Evolutionary conservation across 768 basidiomycete species (phyloP).

Genomic region (Termitomyces sp.): DNA sequence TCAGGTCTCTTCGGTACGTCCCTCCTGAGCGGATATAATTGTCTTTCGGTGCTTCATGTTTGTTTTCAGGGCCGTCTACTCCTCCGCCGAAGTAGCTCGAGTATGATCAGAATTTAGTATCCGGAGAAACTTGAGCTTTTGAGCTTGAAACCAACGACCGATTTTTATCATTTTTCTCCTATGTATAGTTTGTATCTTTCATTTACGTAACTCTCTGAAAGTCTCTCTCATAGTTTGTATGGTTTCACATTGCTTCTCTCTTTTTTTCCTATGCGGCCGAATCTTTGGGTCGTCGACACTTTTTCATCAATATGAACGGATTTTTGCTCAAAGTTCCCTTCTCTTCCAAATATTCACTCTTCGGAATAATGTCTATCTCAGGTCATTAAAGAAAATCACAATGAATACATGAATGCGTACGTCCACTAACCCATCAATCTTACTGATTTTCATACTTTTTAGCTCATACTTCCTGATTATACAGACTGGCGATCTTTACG

Average conservation of each 20-base stretch:
- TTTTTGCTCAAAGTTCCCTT: neutral
- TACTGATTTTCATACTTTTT: too few relatives aligned
- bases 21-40: neutral
- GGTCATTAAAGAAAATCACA: too few relatives aligned
- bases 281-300: neutral
- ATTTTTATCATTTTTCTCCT: neutral
- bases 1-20: slow-evolving; percentile 60
- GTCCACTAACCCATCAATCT: neutral
- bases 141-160: neutral
- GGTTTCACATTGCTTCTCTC: too few relatives aligned
- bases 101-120: neutral
- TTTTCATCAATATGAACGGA: neutral
- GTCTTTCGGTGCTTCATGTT: neutral
- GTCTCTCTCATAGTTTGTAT: neutral
- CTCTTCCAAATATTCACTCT: neutral
- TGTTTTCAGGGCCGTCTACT: slow-evolving; percentile 1
- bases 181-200: neutral
- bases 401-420: too few relatives aligned
- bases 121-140: neutral
- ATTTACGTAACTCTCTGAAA: neutral
- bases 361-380: neutral
- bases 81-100: slow-evolving; percentile 2
- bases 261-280: neutral
- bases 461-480: neutral
- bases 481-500: neutral